Conservation (phyloP, 371 early-diverging fungal genomes). For the Nematocida ironsii region DNA sequence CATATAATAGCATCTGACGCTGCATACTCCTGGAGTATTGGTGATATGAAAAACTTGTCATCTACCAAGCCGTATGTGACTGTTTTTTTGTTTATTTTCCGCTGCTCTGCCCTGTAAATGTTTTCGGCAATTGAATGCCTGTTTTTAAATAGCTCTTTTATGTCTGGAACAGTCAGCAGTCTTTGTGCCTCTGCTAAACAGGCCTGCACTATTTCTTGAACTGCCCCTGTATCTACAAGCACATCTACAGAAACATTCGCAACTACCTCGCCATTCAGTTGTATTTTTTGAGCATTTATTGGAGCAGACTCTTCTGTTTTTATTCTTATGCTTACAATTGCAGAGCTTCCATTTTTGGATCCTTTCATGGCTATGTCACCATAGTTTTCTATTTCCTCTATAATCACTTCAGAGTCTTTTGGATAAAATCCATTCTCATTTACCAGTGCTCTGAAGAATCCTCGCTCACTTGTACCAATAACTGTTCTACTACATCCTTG, state of each 20-base stretch:
- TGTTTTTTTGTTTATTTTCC: neutral
- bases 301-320: neutral
- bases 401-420: conserved; percentile 10
- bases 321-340: conserved; percentile 31
- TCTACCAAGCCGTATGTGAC: conserved; percentile 19
- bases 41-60: conserved; percentile 27
- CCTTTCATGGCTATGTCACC: conserved; percentile 29
- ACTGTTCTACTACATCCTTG: neutral
- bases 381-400: conserved; percentile 16
- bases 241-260: conserved; percentile 9
- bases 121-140: neutral
- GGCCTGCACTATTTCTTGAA: conserved; percentile 21
- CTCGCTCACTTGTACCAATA: conserved; percentile 29
- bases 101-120: neutral
- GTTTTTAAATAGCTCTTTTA: conserved; percentile 10
- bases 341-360: conserved; percentile 37
- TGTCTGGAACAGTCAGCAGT: conserved; percentile 1
- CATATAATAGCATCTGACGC: conserved; percentile 49
- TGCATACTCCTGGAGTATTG: conserved; percentile 35
- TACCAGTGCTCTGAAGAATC: conserved; percentile 34
- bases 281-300: neutral
- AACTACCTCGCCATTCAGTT: neutral
- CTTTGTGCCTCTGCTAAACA: neutral
- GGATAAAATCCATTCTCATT: conserved; percentile 46
- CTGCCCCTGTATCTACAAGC: conserved; percentile 20